Conservation (phyloP, 306 rosid species). For the Coriaria nepalensis region DNA sequence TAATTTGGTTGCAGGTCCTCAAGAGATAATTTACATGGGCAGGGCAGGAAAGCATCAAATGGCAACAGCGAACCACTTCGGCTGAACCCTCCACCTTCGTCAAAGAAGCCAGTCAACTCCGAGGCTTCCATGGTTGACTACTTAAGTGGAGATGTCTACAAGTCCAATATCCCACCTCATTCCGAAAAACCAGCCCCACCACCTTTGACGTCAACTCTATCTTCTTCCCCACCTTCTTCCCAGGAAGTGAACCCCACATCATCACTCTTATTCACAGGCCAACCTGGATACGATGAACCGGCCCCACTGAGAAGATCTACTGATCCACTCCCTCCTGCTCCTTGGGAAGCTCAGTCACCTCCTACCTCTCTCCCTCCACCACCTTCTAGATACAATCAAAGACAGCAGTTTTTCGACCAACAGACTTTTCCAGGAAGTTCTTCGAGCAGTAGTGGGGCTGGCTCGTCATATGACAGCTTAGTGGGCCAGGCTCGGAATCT, state of each 20-base stretch:
- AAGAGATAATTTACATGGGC: constrained; percentile 33
- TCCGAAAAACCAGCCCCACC: constrained; percentile 25
- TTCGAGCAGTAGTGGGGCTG: constrained; percentile 35
- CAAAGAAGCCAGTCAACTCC: constrained; percentile 42
- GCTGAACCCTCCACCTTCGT: constrained; percentile 55
- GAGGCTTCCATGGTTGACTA: constrained; percentile 55
- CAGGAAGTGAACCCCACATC: constrained; percentile 23
- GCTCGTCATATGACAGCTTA: constrained; percentile 60
- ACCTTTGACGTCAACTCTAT: constrained; percentile 27
- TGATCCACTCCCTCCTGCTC: constrained; percentile 53
- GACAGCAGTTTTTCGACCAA: constrained; percentile 70
- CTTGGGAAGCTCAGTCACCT: constrained; percentile 45
- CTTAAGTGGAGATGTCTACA: constrained; percentile 82
- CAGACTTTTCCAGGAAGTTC: constrained; percentile 18
- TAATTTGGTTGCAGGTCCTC: constrained; percentile 48
- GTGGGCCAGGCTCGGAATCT: constrained; percentile 53
- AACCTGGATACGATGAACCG: constrained; percentile 59
- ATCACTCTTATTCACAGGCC: constrained; percentile 25
- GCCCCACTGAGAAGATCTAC: constrained; percentile 39
- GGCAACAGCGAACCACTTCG: constrained; percentile 31
- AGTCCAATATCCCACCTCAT: constrained; percentile 29
- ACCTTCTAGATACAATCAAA: constrained; percentile 56
- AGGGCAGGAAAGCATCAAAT: constrained; percentile 39
- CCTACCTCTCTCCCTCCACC: constrained; percentile 57
- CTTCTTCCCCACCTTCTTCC: constrained; percentile 31